Percentiles rank a stretch among this genome's conserved stretches.
These are phyloP conservation scores for Patellaria atrata DNA, from an alignment of 495 filamentous ascomycete species.

Conservation along the genomic window DNA sequence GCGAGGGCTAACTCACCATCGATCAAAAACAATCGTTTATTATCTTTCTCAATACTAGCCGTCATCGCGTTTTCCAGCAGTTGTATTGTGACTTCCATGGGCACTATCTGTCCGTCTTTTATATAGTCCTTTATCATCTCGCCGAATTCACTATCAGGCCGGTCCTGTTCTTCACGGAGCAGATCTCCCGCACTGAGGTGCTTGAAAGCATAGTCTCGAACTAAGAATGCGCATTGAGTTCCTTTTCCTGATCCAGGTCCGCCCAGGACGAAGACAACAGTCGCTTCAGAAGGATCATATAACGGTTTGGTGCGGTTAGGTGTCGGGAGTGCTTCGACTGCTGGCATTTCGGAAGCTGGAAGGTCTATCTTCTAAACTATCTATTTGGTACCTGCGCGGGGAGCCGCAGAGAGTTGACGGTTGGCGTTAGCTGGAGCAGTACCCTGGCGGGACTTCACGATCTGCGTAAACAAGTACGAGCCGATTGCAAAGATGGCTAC, in stretches of 20 bases:
- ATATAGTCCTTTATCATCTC: slow-evolving; percentile 82
- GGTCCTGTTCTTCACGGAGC: slow-evolving; percentile 81
- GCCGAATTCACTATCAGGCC: slow-evolving; percentile 72
- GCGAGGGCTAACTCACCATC: slow-evolving; percentile 36
- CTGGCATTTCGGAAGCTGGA: slow-evolving; percentile 28
- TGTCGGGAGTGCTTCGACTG: slow-evolving; percentile 36
- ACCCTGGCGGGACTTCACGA: slow-evolving; percentile 45
- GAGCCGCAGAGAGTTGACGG: slow-evolving; percentile 8
- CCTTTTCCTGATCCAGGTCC: slow-evolving; percentile 69
- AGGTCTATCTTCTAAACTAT: slow-evolving; percentile 1
- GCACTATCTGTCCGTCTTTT: slow-evolving; percentile 84
- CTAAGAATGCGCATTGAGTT: slow-evolving; percentile 79
- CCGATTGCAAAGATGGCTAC: slow-evolving; percentile 43
- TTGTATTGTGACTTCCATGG: slow-evolving; percentile 95
- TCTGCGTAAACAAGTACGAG: slow-evolving; percentile 43
- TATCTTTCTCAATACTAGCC: slow-evolving; percentile 35
- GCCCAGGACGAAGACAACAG: slow-evolving; percentile 78
- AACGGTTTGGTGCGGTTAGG: slow-evolving; percentile 46
- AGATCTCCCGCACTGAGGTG: slow-evolving; percentile 91
- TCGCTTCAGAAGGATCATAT: slow-evolving; percentile 66
- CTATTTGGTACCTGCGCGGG: slow-evolving; percentile 8
- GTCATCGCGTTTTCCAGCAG: slow-evolving; percentile 87
- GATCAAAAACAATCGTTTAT: slow-evolving; percentile 60
- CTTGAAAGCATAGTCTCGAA: slow-evolving; percentile 77
- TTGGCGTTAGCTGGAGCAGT: slow-evolving; percentile 3